Conservation (phyloP, 2,329 filamentous ascomycete genomes). For the Aureobasidium sp. region DNA sequence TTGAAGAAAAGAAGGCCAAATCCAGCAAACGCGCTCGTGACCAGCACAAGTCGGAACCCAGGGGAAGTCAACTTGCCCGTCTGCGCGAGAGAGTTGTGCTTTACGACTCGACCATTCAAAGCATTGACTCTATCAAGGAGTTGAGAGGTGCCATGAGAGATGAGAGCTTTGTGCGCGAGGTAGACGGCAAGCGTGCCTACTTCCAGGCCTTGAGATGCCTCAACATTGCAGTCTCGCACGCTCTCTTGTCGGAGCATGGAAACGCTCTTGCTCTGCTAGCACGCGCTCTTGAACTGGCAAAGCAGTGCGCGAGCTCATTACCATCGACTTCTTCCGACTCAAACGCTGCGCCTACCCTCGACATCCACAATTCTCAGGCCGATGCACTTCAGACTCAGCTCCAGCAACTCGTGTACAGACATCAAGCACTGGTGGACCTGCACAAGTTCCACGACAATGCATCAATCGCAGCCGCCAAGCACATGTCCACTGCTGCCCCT, state of each 20-base stretch:
- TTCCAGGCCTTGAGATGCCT: slow-evolving; percentile 83
- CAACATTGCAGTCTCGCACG: slow-evolving; percentile 78
- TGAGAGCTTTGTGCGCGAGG: slow-evolving; percentile 62
- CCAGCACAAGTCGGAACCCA: slow-evolving; percentile 56
- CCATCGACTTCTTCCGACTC: slow-evolving; percentile 33
- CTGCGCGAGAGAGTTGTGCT: slow-evolving; percentile 81
- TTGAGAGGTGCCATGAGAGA: slow-evolving; percentile 87
- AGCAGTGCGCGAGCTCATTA: slow-evolving; percentile 45
- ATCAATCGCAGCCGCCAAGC: slow-evolving; percentile 40
- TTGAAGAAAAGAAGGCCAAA: slow-evolving; percentile 47
- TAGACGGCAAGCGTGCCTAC: slow-evolving; percentile 73
- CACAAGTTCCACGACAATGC: slow-evolving; percentile 53
- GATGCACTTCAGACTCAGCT: slow-evolving; percentile 56
- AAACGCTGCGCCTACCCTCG: slow-evolving; percentile 55
- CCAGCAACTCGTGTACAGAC: slow-evolving; percentile 66
- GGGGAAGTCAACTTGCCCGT: slow-evolving; percentile 67
- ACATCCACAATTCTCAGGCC: slow-evolving; percentile 55
- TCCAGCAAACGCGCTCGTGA: slow-evolving; percentile 47
- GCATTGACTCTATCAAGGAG: slow-evolving; percentile 81
- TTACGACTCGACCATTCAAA: slow-evolving; percentile 87
- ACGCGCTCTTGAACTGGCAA: slow-evolving; percentile 59
- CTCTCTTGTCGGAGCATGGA: slow-evolving; percentile 60
- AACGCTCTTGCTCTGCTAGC: slow-evolving; percentile 83
- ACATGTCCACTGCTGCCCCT: slow-evolving; percentile 45
- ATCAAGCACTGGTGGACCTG: slow-evolving; percentile 80